These are phyloP conservation scores for Venturia effusa DNA, from an alignment of 2,329 filamentous ascomycete species.

Conservation along the genomic window DNA sequence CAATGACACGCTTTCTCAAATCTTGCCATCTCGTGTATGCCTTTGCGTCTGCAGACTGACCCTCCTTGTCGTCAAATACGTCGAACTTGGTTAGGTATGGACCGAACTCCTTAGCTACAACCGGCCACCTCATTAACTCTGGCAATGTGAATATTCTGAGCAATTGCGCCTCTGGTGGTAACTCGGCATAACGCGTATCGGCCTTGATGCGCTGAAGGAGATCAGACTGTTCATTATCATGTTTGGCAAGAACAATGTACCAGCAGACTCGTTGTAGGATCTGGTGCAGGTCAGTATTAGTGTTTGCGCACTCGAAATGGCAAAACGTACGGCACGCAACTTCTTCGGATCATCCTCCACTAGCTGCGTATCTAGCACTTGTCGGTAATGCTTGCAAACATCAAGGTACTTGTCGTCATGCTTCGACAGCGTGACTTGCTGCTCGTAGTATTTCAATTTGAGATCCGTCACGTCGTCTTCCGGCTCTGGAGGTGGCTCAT, in stretches of 20 bases:
- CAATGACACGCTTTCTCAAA: slow-evolving; percentile 93
- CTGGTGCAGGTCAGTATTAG: slow-evolving; percentile 33
- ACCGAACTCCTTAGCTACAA: slow-evolving; percentile 80
- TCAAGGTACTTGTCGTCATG: slow-evolving; percentile 97
- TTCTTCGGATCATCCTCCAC: slow-evolving; percentile 83
- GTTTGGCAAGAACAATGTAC: slow-evolving; percentile 90
- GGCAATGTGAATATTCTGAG: slow-evolving; percentile 90
- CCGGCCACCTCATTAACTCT: slow-evolving; percentile 97
- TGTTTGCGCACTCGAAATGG: background rate
- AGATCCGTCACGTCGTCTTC: slow-evolving; percentile 90
- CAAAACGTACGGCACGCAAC: slow-evolving; percentile 58
- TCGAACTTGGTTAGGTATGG: slow-evolving; percentile 81
- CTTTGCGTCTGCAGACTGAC: slow-evolving; percentile 58
- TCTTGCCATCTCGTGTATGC: slow-evolving; percentile 84
- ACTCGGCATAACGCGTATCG: slow-evolving; percentile 69
- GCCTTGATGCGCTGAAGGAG: slow-evolving; percentile 85
- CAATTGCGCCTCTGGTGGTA: slow-evolving; percentile 72
- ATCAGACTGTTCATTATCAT: slow-evolving; percentile 98
- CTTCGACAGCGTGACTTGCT: slow-evolving; percentile 91
- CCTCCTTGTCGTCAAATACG: slow-evolving; percentile 54
- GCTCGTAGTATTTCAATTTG: slow-evolving; percentile 93
- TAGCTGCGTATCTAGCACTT: slow-evolving; percentile 90
- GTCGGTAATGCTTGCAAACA: slow-evolving; percentile 94
- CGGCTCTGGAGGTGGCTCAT: slow-evolving; percentile 63
- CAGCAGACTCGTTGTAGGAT: slow-evolving; percentile 91